Evolutionary conservation across 345 rosid species (phyloP), one percentile per base, ranked within the genome.

Genomic region (Mercurialis annua): DNA sequence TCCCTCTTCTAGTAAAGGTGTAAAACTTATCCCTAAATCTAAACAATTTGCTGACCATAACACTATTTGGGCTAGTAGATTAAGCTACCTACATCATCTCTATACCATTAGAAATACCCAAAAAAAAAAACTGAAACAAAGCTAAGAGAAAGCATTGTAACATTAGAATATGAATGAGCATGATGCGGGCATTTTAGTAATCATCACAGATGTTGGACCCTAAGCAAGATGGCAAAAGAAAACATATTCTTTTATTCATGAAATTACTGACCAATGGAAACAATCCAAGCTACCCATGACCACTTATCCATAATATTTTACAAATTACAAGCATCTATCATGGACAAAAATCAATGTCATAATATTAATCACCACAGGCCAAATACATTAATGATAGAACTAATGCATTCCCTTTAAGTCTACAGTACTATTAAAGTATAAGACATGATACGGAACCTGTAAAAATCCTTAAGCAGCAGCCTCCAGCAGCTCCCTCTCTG

Each of bases 401-500:
- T n/a, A 34, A 0, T 23, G 55, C 40, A 30, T 51, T 21, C 16
- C 44, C 52, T 31, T 42, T 7, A 34, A 7, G 42, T 33, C 48
- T 48, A 43, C 21, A 5, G 17, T 33, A 47, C n/a, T n/a, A n/a
- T n/a, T n/a, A 46, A 66, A 62, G 7, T 65, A 53, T 23, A 62
- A 24, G 59, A 65, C 6, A 58, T 6, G 54, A 64, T 64, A 56
- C 47, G 54, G 36, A 72, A 82, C 83, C 84, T 74, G 78, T 21
- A 52, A 30, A 66, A 46, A 69, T 50, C 18, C 42, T 81, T 81
- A 92, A 59, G 99, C 97, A 73, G 98, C 81, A 71, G 87, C 98
- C 78, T 85, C 88, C 69, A 88, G 80, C 87, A 95, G 80, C 80
- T 95, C 99, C 79, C 85, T 89, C 68, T 88, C 92, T 0, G 96